Evolutionary conservation across 1,139 yeast genomes (phyloP).

Genomic region (Yamadazyma epiphylla): DNA sequence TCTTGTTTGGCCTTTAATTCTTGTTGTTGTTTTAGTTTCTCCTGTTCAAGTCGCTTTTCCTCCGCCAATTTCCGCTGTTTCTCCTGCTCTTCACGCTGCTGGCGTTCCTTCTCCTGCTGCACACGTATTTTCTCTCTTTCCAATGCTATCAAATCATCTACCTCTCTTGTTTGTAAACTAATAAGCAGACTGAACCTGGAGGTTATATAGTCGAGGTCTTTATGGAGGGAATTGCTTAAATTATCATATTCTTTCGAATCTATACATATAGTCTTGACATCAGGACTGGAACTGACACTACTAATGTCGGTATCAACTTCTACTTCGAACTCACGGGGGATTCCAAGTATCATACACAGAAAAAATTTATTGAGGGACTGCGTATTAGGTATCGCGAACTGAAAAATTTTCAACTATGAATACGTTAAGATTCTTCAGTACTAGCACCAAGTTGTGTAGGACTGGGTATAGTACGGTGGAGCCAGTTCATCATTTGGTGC

Average conservation of each 20-base stretch:
- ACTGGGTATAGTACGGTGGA: constrained; percentile 77
- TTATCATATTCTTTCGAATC: constrained; percentile 2
- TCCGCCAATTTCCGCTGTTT: constrained; percentile 9
- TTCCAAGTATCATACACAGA: constrained; percentile 21
- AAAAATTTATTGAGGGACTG: not conserved
- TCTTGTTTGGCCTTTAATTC: constrained; percentile 9
- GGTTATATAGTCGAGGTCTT: constrained; percentile 8
- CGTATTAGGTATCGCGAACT: constrained; percentile 1
- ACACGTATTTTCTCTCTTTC: constrained; percentile 17
- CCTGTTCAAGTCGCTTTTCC: constrained; percentile 10
- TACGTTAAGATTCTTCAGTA: constrained; percentile 12
- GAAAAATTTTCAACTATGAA: constrained; percentile 9
- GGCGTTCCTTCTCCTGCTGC: constrained; percentile 13
- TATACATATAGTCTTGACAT: constrained; percentile 1
- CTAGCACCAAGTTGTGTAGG: constrained; percentile 33
- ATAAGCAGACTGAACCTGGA: constrained; percentile 6
- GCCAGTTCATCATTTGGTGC: constrained; percentile 89
- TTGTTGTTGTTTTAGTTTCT: constrained; percentile 13
- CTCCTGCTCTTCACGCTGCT: constrained; percentile 10
- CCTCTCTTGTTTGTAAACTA: constrained; percentile 15
- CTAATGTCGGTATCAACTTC: constrained; percentile 11
- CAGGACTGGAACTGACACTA: not conserved
- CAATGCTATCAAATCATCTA: constrained; percentile 13
- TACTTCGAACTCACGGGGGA: constrained; percentile 22
- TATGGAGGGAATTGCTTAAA: constrained; percentile 3